These are phyloP conservation scores for apple (Malus domestica) DNA, from an alignment of 306 rosid genomes.

Conservation along the genomic window ASM211411v1 NC_041795.1:9907501-9908000, in stretches of 20 bases:
- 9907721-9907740: constrained; percentile 60
- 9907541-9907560: constrained; percentile 66
- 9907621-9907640: constrained; percentile 64
- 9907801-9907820: constrained; percentile 53
- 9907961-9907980: constrained; percentile 58
- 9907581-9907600: constrained; percentile 37
- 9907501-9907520: constrained; percentile 32
- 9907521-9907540: constrained; percentile 40
- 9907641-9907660: constrained; percentile 57
- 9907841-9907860: constrained; percentile 64
- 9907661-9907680: constrained; percentile 50
- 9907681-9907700: constrained; percentile 47
- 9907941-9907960: constrained; percentile 65
- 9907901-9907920: constrained; percentile 67
- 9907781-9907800: constrained; percentile 54
- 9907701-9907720: constrained; percentile 40
- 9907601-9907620: constrained; percentile 57
- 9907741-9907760: constrained; percentile 58
- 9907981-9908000: constrained; percentile 58
- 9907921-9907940: constrained; percentile 57
- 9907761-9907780: constrained; percentile 52
- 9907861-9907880: constrained; percentile 53
- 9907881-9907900: constrained; percentile 44
- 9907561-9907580: constrained; percentile 51
- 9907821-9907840: constrained; percentile 42